Base-by-base conservation (phyloP, 2,329 filamentous ascomycete species). In the Arthroderma uncinatum region DNA sequence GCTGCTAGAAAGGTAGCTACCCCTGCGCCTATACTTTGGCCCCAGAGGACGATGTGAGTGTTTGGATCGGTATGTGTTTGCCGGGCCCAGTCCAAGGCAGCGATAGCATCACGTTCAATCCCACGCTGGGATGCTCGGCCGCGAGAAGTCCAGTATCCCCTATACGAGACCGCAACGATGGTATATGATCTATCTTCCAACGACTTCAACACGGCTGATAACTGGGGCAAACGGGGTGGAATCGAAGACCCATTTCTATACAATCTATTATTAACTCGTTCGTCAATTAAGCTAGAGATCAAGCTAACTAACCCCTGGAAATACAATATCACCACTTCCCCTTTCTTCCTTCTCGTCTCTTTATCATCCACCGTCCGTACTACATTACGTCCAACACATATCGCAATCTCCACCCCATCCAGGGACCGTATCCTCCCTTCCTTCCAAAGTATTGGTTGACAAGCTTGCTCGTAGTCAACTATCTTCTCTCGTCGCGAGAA, bases 101-200 rank as follows among this genome's bases (percentile, higher is more conserved):
- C 85, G 57, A 79, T 74, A 0, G 84, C 80, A 67, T 92, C 87
- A 16, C 78, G 71, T 63, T 86, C 79, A 61, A 92, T 85, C 1
- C 87, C 87, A 37, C 70, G 72, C 66, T 91, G 86, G 2, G 82
- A 85, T 6, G 87, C 81, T 2, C 83, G 78, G 16, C 89, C 87
- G 33, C 80, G 78, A 1, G 86, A 91, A 9, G 78, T 89, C 88
- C 87, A 92, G 67, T 85, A 92, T 9, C 87, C 86, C 44, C 86
- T 81, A 66, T 89, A 81, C 4, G 79, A 81, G 5, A 81, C 63
- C 3, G 76, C 76, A 0, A 76, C 69, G 2, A 81, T 59, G 1
- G 71, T 60, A 23, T 60, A 57, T 39, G 39, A 40, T 2, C 28
- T 19, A 30, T 54, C 44, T 25, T 57, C 28, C 52, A 59, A 44